phyloP scores from a whole-genome alignment of 345 rosid genomes.

The Gossypium arboreum region DNA sequence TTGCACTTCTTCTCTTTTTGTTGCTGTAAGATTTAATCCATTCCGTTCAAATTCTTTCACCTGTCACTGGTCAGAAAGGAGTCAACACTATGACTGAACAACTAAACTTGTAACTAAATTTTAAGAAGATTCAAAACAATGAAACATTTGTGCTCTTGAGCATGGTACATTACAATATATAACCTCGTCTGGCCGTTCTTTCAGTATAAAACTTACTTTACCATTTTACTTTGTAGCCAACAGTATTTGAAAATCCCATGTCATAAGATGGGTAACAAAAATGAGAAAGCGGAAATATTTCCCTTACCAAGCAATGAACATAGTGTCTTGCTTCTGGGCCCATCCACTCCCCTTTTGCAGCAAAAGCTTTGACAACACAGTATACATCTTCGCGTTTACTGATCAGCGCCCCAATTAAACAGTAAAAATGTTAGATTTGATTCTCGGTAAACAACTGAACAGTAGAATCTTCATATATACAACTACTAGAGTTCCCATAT shows the following conservation, averaged over 20 bases:
- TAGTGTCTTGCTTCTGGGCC: constrained; percentile 55
- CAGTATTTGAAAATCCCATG: neutral
- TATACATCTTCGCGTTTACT: constrained; percentile 87
- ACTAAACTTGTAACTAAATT: neutral
- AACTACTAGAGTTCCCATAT: neutral
- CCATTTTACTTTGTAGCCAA: neutral
- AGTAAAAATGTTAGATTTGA: constrained; percentile 22
- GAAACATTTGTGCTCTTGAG: neutral
- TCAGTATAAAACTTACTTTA: neutral
- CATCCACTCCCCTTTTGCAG: constrained; percentile 57
- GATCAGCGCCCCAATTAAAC: constrained; percentile 40
- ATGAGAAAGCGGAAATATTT: constrained; percentile 19
- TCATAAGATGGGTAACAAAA: constrained; percentile 1
- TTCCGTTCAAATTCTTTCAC: constrained; percentile 82
- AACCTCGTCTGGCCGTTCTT: neutral
- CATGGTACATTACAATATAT: neutral
- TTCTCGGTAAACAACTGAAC: neutral
- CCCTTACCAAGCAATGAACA: constrained; percentile 75
- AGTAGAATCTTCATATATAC: neutral
- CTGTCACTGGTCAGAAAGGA: constrained; percentile 78
- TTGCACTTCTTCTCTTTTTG: constrained; percentile 75
- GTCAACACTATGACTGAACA: constrained; percentile 35
- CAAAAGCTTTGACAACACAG: constrained; percentile 57
- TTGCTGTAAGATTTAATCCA: constrained; percentile 79
- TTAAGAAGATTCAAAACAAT: neutral